Evolutionary conservation across 2,329 filamentous ascomycete genomes (phyloP), one percentile per base, ranked within the genome.

Genomic region (Ophidiomyces ophidiicola): DNA sequence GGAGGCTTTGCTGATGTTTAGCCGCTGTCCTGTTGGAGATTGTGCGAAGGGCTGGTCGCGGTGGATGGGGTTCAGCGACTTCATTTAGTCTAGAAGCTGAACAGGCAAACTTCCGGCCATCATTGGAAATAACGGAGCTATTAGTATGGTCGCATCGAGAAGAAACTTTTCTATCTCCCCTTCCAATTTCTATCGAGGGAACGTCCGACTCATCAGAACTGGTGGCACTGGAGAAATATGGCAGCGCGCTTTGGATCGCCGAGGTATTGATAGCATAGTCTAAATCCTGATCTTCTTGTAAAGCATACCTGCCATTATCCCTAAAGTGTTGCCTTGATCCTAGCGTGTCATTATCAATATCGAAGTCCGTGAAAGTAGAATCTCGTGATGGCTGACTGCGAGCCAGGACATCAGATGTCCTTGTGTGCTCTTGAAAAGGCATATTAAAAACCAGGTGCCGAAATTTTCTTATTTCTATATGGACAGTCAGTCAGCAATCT

Each of bases 161-260:
- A 43, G 46, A 44, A 11, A 46, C 46, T 45, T 55, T 64, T 44
- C 62, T 62, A 15, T 59, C 53, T 21, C 69, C 74, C 39, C 76
- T 65, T 32, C 70, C 72, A 21, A 74, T 53, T 50, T 79, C 74
- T 41, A 78, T 63, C 2, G 72, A 75, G 43, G 69, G 60, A 36
- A 62, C 64, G 35, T 67, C 63, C 28, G 69, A 58, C 3, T 53
- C 53, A 32, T 60, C 59, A 20, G 61, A 63, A 24, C 56, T 58
- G 30, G 57, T 57, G 14, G 58, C 50, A 41, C 61, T 55, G 3
- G 67, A 64, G 46, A 70, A 69, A 29, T 69, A 60, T 20, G 67
- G 66, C 44, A 70, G 67, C 14, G 62, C 62, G 36, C 56, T 56
- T 32, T 62, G 61, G 26, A 69, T 54, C 8, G 62, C 63, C 6